These are phyloP conservation scores for Suillus decipiens DNA, from an alignment of 768 basidiomycete genomes.

Conservation along the genomic window DNA sequence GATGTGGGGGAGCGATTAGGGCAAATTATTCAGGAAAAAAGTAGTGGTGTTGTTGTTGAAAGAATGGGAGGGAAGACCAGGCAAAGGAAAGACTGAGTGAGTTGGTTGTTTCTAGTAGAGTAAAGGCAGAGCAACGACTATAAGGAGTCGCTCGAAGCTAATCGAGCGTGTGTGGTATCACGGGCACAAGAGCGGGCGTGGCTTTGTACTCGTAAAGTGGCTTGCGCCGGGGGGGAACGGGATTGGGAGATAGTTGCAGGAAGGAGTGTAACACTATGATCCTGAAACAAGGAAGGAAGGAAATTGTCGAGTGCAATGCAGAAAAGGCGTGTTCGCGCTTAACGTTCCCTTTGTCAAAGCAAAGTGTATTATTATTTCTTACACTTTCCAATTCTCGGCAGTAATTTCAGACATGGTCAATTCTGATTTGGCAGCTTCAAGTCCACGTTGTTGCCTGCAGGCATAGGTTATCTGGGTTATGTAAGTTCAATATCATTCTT, in stretches of 20 bases:
- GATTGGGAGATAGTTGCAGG: constrained; percentile 15
- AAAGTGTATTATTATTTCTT: constrained; percentile 33
- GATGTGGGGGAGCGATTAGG: constrained; percentile 24
- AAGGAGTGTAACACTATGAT: constrained; percentile 34
- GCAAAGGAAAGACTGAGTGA: constrained; percentile 38
- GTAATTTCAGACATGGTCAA: constrained; percentile 43
- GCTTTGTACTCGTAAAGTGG: constrained; percentile 31
- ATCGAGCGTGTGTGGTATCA: constrained; percentile 45
- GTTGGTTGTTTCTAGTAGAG: constrained; percentile 26
- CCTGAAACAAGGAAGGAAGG: constrained; percentile 49
- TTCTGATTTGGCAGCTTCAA: constrained; percentile 53
- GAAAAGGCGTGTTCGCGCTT: constrained; percentile 55
- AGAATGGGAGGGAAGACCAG: constrained; percentile 29
- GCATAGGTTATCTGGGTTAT: constrained; percentile 50
- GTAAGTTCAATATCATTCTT: constrained; percentile 37
- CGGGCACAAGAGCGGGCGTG: constrained; percentile 27
- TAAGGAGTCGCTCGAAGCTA: constrained; percentile 52
- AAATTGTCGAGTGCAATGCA: constrained; percentile 42
- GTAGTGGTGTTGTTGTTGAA: constrained; percentile 15
- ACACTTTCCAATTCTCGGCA: constrained; percentile 26
- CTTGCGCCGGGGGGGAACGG: constrained; percentile 23
- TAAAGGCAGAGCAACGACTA: constrained; percentile 28
- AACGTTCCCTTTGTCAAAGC: constrained; percentile 41
- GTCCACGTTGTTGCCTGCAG: constrained; percentile 81
- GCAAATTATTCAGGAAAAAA: constrained; percentile 18